These are phyloP conservation scores for Colletotrichum sp. DNA, from an alignment of 2,329 filamentous ascomycete genomes.

Conservation along the genomic window DNA sequence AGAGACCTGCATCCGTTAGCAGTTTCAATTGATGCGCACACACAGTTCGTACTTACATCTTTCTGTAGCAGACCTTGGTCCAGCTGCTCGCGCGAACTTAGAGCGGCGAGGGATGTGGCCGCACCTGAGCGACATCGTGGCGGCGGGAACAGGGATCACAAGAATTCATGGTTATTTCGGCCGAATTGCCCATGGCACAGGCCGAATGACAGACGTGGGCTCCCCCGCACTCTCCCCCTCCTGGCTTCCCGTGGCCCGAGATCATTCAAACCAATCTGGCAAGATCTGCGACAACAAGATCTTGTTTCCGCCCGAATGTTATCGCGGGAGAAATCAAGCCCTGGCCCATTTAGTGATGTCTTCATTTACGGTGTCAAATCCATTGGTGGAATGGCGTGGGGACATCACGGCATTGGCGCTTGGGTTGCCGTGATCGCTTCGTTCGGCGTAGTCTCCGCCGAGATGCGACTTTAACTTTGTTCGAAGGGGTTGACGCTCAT, in stretches of 20 bases:
- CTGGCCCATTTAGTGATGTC: background rate
- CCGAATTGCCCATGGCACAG: background rate
- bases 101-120: background rate
- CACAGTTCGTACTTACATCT: background rate
- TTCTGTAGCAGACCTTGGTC: background rate
- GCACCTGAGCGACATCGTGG: background rate
- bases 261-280: background rate
- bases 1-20: background rate
- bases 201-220: background rate
- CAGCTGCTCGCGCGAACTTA: background rate
- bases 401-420: background rate
- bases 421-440: background rate
- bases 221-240: background rate
- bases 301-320: background rate
- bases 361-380: background rate
- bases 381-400: constrained; percentile 16
- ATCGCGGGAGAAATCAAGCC: background rate
- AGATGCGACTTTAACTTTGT: background rate
- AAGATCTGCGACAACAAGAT: background rate
- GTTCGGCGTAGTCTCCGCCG: constrained; percentile 14
- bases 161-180: background rate
- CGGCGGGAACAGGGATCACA: background rate
- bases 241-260: background rate
- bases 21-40: background rate
- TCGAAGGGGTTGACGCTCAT: background rate